Evolutionary conservation across 441 rosid species (phyloP).

Genomic region (Gossypium schwendimanii): DNA sequence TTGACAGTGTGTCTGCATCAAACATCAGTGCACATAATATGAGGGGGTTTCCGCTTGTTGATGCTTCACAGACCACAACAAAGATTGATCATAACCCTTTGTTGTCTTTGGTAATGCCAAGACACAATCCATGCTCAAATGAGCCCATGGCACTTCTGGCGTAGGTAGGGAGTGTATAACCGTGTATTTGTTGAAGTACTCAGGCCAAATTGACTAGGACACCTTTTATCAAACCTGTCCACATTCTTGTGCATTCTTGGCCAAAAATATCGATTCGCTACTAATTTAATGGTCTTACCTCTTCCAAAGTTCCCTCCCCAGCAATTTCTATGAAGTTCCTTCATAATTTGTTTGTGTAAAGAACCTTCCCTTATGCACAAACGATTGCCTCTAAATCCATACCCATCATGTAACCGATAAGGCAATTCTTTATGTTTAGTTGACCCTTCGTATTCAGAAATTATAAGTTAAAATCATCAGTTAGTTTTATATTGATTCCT

Average conservation of each 20-base stretch:
- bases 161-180: background rate
- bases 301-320: background rate
- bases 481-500: background rate
- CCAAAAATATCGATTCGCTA: background rate
- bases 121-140: background rate
- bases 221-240: background rate
- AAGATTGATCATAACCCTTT: background rate
- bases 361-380: background rate
- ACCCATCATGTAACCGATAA: background rate
- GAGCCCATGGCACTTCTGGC: background rate
- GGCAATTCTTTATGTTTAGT: background rate
- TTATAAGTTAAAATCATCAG: background rate
- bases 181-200: background rate
- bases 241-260: background rate
- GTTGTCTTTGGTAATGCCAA: background rate
- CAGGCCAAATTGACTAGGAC: background rate
- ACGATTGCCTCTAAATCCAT: background rate
- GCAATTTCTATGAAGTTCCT: background rate
- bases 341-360: background rate
- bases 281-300: background rate
- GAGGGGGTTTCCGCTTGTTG: too few relatives aligned
- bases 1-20: too few relatives aligned
- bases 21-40: too few relatives aligned
- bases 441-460: background rate
- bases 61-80: too few relatives aligned